Evolutionary conservation across 2,329 filamentous ascomycete species (phyloP).

Genomic region (Ascomycota sp.): DNA sequence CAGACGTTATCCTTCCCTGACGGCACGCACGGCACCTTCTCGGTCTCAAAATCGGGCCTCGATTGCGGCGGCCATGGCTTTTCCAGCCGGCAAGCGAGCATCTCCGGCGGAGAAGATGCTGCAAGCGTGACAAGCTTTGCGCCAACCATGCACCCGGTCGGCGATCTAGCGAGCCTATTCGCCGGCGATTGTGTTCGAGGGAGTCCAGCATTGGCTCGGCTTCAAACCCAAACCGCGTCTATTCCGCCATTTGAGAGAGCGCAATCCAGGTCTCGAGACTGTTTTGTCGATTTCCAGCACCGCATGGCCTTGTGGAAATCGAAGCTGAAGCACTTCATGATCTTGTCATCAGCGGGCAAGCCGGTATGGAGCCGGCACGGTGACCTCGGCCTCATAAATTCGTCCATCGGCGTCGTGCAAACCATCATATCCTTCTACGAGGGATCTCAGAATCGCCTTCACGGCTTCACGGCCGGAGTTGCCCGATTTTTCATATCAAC

Average conservation of each 20-base stretch:
- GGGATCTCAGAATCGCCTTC: slow-evolving; percentile 53
- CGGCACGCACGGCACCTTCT: slow-evolving; percentile 43
- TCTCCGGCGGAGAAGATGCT: slow-evolving; percentile 30
- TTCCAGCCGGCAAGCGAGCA: slow-evolving; percentile 11
- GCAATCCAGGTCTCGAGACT: slow-evolving; percentile 22
- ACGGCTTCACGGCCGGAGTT: slow-evolving; percentile 69
- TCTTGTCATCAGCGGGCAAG: slow-evolving; percentile 87
- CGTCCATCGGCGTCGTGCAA: slow-evolving; percentile 85
- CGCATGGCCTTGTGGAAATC: slow-evolving; percentile 63
- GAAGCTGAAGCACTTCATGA: slow-evolving; percentile 93
- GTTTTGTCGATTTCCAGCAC: slow-evolving; percentile 44
- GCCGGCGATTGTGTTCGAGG: slow-evolving; percentile 46
- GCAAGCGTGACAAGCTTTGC: slow-evolving; percentile 47
- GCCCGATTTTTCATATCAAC: slow-evolving; percentile 72
- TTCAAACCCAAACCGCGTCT: slow-evolving; percentile 40
- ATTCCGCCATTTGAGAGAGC: slow-evolving; percentile 39
- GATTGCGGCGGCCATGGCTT: slow-evolving; percentile 19
- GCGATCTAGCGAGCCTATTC: slow-evolving; percentile 67
- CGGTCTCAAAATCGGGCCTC: slow-evolving; percentile 19
- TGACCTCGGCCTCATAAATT: slow-evolving; percentile 72
- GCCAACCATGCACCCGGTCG: slow-evolving; percentile 38
- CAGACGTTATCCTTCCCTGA: slow-evolving; percentile 57
- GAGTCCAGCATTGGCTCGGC: slow-evolving; percentile 47
- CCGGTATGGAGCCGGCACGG: slow-evolving; percentile 94
- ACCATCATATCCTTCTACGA: slow-evolving; percentile 97